Percentiles rank a stretch among this genome's conserved stretches.
Conservation (phyloP, 2,329 filamentous ascomycete species). For the Colletotrichum tanaceti region DNA sequence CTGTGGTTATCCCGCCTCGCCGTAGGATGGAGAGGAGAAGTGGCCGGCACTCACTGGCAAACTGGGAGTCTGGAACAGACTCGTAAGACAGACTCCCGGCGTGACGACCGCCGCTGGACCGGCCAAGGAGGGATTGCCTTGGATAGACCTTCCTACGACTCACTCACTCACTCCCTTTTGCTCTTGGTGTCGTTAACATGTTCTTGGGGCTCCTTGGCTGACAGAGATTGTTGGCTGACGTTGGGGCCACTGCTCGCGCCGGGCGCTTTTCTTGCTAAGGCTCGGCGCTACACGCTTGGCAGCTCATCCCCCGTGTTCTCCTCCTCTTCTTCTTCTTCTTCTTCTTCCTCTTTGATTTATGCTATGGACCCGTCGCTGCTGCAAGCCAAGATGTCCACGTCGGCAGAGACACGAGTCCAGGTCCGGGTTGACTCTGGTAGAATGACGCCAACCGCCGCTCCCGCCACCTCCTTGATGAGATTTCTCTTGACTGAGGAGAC, state of each 20-base stretch:
- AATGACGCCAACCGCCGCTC: no score
- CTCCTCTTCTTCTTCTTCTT: background rate
- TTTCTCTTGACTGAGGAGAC: no score
- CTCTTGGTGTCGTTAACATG: background rate
- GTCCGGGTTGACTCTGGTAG: no score
- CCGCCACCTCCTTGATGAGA: no score
- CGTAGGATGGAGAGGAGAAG: background rate
- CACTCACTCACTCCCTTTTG: background rate
- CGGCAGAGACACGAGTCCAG: no score
- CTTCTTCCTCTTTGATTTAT: no score
- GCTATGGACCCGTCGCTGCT: no score
- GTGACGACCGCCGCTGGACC: constrained; percentile 22
- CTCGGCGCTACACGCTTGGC: constrained; percentile 36
- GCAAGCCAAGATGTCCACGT: no score
- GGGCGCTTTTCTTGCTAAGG: constrained; percentile 37
- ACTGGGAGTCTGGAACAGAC: no score
- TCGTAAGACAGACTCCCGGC: background rate
- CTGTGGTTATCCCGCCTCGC: constrained; percentile 22
- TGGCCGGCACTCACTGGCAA: background rate
- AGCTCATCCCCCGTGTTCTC: background rate
- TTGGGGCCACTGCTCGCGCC: constrained; percentile 21
- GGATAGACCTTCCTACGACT: constrained; percentile 13
- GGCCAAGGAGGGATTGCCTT: constrained; percentile 28
- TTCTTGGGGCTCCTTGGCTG: constrained; percentile 32
- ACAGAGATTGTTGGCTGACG: constrained; percentile 20